A percentile compares a stretch with the other conserved stretches of the same genome.
These are phyloP conservation scores for Debaryomyces castellii DNA, from an alignment of 805 yeast genomes.

Conservation along the genomic window DNA sequence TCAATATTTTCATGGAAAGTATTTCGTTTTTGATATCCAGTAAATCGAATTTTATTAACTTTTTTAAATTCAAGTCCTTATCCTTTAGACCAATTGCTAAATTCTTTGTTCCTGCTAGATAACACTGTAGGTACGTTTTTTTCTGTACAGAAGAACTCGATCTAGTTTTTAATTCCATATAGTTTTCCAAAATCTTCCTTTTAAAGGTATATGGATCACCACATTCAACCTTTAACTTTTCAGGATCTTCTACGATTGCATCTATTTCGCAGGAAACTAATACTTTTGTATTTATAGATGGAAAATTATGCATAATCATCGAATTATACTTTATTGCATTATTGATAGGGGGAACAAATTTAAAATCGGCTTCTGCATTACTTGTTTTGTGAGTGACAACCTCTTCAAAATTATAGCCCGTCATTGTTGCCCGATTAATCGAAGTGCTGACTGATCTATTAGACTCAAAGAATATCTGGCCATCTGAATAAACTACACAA, in stretches of 20 bases:
- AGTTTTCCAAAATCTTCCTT: conserved; percentile 4
- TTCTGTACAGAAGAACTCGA: neutral
- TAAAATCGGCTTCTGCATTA: neutral
- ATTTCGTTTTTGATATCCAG: neutral
- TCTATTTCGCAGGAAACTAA: conserved; percentile 10
- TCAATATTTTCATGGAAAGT: neutral
- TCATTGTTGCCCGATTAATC: conserved; percentile 4
- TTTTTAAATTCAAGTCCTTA: conserved; percentile 3
- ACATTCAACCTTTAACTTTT: neutral
- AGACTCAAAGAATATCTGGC: conserved; percentile 8
- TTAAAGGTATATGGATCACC: neutral
- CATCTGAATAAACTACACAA: conserved; percentile 5
- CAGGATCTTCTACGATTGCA: conserved; percentile 3
- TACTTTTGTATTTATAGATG: neutral
- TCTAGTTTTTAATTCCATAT: conserved; percentile 7
- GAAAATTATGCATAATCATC: conserved; percentile 7
- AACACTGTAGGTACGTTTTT: conserved; percentile 7
- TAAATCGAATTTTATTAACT: conserved; percentile 4
- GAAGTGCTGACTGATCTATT: neutral
- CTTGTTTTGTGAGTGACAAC: conserved; percentile 1
- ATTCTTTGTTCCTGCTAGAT: conserved; percentile 5
- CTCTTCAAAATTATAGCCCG: conserved; percentile 9
- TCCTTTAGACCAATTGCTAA: conserved; percentile 7
- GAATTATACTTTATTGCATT: conserved; percentile 8
- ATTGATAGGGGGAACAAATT: conserved; percentile 2